Evolutionary conservation across 768 basidiomycete genomes (phyloP), one percentile per base, ranked within the genome.

Genomic region (Boletus coccyginus): DNA sequence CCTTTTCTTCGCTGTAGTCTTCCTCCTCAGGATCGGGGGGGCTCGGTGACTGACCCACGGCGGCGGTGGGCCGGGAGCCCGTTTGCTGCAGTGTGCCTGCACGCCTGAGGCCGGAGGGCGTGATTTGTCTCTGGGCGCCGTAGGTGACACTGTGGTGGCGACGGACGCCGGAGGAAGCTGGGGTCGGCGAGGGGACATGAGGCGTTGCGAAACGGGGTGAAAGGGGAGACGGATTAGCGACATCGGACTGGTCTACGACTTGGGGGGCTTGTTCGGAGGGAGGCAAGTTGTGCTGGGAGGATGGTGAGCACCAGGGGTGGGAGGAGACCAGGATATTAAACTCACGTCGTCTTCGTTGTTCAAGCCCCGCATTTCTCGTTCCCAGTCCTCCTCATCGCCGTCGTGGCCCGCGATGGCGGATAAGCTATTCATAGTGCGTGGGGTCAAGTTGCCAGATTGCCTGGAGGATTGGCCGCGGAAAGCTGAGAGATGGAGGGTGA

Each of bases 361-460:
- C 68, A 81, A 73, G 72, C 78, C 81, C 19, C 78, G 72, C 71
- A 86, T 79, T 40, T 84, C 83, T 42, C 79, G 75, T 69, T 90
- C 88, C 92, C 92, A 94, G 53, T 90, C 88, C 60, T 92, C 91
- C 68, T 94, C 91, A 57, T 92, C 91, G 62, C 87, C 90, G 63
- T 94, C 91, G 65, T 90, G 87, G 41, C 90, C 90, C 50, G 88
- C 85, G 71, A 94, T 93, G 52, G 88, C 88, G 36, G 88, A 82
- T 51, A 94, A 82, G 70, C 89, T 92, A 65, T 92, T 92, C 72
- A 92, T 76, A 24, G 83, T 81, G 56, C 89, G 85, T 35, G 88
- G 87, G 27, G 88, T 87, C 59, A 80, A 67, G 62, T 75, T 86
- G 29, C 87, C 87, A 12, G 82, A 66, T 65, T 83, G 74, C 55